Base-by-base conservation (phyloP, 139 green algal species). In the Penium margaritaceum region DNA sequence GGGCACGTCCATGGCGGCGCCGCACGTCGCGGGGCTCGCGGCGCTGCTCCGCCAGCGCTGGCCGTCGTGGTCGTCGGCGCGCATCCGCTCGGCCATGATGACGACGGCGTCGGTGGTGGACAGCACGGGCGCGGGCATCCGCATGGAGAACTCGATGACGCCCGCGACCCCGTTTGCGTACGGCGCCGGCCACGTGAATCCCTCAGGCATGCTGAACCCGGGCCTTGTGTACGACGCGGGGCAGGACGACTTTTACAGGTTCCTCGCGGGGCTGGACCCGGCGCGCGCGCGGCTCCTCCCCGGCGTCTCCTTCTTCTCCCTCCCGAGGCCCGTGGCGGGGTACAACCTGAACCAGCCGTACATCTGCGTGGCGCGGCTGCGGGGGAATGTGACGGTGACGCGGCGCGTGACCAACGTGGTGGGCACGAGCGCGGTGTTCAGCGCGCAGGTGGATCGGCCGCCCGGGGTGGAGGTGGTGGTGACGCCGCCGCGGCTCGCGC, bases 201-300 rank as follows among this genome's bases (percentile, higher is more conserved):
- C 68, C 58, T 51, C 29, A 27, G 34, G 5, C 17, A 47, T 47
- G 17, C 29, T 33, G 36, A 32, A 60, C 41, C 68, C 68, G 6
- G 68, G 68, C 5, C 29, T 75, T 9, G 41, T 75, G 27, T 75
- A 75, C 53, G 68, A 75, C 24, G 39, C 68, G 19, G 53, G 46
- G 3, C 17, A 30, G 14, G 17, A 34, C 12, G 68, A 75, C 46
- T 36, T 55, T 9, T 33, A 44, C 14, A 12, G 32, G 27, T 75
- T 67, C 27, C 17, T 75, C n/a, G 15, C 29, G n/a, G n/a, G n/a
- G n/a, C n/a, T n/a, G n/a, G n/a, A n/a, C n/a, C n/a, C n/a, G n/a
- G n/a, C n/a, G n/a, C n/a, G n/a, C n/a, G n/a, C n/a, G n/a, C n/a
- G n/a, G n/a, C n/a, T n/a, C n/a, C n/a, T n/a, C n/a, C n/a, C n/a